Evolutionary conservation across 2,329 filamentous ascomycete genomes (phyloP), one percentile per base, ranked within the genome.

Genomic region (Calonectria fujianensis): DNA sequence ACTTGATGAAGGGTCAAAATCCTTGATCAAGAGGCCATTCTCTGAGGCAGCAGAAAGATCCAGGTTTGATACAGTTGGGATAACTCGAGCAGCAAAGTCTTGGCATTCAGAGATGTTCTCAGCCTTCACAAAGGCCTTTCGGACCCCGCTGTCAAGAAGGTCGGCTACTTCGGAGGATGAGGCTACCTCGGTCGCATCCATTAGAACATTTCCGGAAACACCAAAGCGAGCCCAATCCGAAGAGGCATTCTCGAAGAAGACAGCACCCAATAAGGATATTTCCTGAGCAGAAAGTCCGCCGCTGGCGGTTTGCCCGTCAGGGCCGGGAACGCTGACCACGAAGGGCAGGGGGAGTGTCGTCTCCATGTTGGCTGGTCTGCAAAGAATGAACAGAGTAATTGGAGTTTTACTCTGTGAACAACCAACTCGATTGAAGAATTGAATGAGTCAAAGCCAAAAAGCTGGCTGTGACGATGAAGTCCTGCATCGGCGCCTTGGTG

Each of bases 71-170:
- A 91, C 86, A 29, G 87, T 85, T 2, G 91, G 89, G 27, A 90
- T 87, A 32, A 93, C 88, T 73, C 92, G 88, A 54, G 88, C 86
- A 54, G 89, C 90, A 76, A 91, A 92, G 76, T 90, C 88, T 63
- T 88, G 85, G 73, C 91, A 90, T 67, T 89, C 86, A 11, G 88
- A 87, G 69, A 97, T 87, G 83, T 95, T 94, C 72, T 92, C 89
- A 63, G 93, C 90, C 24, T 90, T 90, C 66, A 98, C 94, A 84
- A 98, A 97, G 76, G 97, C 93, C 83, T 94, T 97, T 68, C 93
- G 91, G 9, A 96, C 95, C 74, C 97, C 97, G 77, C 93, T 91
- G 84, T 99, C 95, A 71, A 99, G 91, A 45, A 98, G 89, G 61
- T 94, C 91, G 69, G 96, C 87, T 45, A 98, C 88, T 77, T 97